A percentile compares a stretch with the other conserved stretches of the same genome.
Conservation (phyloP, 1,284 basidiomycete species). For the Sutorius eximius region DNA sequence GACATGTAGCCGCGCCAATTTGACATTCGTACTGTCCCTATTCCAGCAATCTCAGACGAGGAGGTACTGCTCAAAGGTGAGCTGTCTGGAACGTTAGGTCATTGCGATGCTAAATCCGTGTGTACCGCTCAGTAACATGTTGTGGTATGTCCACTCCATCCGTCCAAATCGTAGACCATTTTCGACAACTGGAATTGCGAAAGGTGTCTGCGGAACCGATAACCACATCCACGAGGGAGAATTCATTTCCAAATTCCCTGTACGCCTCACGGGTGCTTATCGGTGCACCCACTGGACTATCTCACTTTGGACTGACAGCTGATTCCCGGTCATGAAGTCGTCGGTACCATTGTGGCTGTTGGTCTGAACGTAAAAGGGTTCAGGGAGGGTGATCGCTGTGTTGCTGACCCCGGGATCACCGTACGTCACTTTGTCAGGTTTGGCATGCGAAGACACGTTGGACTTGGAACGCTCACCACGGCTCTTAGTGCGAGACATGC, state of each 20-base stretch:
- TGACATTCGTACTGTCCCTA: constrained; percentile 51
- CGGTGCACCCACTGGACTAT: not conserved
- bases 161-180: not conserved
- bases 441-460: not conserved
- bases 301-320: constrained; percentile 42
- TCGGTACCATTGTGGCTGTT: constrained; percentile 64
- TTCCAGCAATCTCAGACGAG: constrained; percentile 51
- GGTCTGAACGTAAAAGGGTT: constrained; percentile 72
- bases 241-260: constrained; percentile 74
- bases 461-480: not conserved
- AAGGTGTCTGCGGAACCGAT: constrained; percentile 73
- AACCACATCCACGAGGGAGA: constrained; percentile 74
- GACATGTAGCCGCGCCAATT: constrained; percentile 41
- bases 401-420: constrained; percentile 64
- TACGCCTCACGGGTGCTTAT: constrained; percentile 24
- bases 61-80: constrained; percentile 59
- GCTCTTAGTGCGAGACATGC: constrained; percentile 68
- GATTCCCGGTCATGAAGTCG: constrained; percentile 80
- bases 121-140: constrained; percentile 37
- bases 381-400: constrained; percentile 69
- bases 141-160: constrained; percentile 39
- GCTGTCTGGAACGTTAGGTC: not conserved
- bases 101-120: not conserved
- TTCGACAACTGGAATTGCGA: not conserved
- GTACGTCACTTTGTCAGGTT: constrained; percentile 36